phyloP scores from a whole-genome alignment of 2,329 filamentous ascomycete genomes.

The Diaporthe capsici region DNA sequence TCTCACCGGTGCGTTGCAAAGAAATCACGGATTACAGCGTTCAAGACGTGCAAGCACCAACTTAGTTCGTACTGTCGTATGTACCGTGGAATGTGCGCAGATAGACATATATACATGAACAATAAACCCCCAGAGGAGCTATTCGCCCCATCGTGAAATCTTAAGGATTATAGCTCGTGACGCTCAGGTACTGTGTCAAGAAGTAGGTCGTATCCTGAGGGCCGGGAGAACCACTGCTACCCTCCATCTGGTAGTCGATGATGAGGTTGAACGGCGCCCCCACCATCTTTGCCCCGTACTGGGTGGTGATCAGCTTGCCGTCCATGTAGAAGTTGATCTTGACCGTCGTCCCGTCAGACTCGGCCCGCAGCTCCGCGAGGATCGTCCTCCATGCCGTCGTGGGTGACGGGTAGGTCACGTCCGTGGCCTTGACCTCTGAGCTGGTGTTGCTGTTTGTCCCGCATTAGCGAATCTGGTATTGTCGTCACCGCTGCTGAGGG shows the following conservation, averaged over 20 bases:
- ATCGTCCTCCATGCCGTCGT: conserved; percentile 61
- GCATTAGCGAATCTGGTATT: neutral
- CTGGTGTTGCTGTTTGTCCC: conserved; percentile 52
- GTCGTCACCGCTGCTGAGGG: neutral
- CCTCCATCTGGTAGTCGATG: conserved; percentile 45
- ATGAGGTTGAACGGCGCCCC: conserved; percentile 57
- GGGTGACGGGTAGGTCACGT: conserved; percentile 62
- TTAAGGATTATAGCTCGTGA: conserved; percentile 44
- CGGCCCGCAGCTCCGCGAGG: conserved; percentile 62
- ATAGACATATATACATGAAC: conserved; percentile 20
- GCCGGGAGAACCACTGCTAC: conserved; percentile 42
- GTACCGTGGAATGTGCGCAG: neutral
- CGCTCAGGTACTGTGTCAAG: conserved; percentile 42
- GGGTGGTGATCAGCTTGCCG: conserved; percentile 59
- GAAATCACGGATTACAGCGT: neutral
- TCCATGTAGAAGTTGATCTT: conserved; percentile 67
- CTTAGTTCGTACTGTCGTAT: neutral
- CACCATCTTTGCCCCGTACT: conserved; percentile 62
- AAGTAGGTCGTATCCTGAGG: conserved; percentile 42
- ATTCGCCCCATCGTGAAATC: neutral
- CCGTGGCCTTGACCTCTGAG: conserved; percentile 57
- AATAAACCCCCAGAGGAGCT: neutral
- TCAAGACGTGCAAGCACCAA: neutral
- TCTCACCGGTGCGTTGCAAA: neutral
- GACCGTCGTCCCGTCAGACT: conserved; percentile 61